A percentile compares a stretch with the other conserved stretches of the same genome.
Evolutionary conservation across 2,329 filamentous ascomycete species (phyloP).

Genomic region (Zymoseptoria tritici): DNA sequence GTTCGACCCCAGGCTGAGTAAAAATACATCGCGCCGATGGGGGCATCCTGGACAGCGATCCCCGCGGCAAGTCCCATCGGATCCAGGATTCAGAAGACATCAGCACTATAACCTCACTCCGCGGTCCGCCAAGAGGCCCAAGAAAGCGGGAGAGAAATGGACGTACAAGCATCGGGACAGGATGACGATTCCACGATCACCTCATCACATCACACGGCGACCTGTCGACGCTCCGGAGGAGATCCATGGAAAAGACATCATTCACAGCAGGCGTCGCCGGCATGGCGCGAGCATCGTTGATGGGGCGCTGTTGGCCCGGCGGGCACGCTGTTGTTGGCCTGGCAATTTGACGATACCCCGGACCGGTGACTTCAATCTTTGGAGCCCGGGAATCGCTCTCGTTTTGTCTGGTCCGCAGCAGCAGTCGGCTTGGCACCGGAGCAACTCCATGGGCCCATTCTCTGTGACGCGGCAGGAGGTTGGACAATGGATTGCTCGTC

Average conservation of each 20-base stretch:
- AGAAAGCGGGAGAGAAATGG: background rate
- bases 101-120: background rate
- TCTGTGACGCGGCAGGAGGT: background rate
- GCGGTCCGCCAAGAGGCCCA: background rate
- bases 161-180: background rate
- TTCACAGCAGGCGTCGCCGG: background rate
- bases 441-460: background rate
- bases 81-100: background rate
- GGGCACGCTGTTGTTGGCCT: background rate
- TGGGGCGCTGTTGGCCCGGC: background rate
- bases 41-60: background rate
- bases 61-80: background rate
- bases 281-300: background rate
- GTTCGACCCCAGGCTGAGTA: no score
- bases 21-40: background rate
- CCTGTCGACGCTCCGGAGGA: background rate
- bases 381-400: background rate
- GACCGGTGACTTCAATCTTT: background rate
- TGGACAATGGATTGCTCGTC: background rate
- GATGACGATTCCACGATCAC: background rate
- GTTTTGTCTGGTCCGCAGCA: background rate
- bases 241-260: background rate
- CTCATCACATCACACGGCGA: background rate
- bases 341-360: background rate
- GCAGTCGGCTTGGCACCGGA: background rate